Conservation (phyloP, 106 monocot species). For the Gastrodia elata region DNA sequence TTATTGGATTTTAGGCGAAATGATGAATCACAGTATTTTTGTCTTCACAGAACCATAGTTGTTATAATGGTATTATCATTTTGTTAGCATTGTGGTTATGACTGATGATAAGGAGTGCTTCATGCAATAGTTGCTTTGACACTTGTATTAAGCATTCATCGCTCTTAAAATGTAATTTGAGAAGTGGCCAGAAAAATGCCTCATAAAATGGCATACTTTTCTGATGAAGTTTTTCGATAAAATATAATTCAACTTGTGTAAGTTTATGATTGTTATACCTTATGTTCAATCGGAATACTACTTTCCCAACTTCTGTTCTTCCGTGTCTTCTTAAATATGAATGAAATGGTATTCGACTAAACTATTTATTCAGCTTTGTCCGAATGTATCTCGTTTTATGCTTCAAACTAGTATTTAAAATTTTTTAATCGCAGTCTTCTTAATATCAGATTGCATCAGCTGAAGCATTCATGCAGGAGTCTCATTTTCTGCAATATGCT, state of each 20-base stretch:
- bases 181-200: too few species aligned
- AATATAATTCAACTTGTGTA: neutral
- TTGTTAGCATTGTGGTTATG: neutral
- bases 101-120: neutral
- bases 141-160: too few species aligned
- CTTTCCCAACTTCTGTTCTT: too few species aligned
- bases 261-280: neutral
- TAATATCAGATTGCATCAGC: slow-evolving; percentile 53
- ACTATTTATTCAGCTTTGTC: neutral
- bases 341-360: neutral
- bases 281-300: too few species aligned
- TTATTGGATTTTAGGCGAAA: too few species aligned
- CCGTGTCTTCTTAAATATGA: neutral
- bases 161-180: too few species aligned
- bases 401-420: neutral
- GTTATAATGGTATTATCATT: neutral
- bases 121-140: too few species aligned
- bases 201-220: too few species aligned
- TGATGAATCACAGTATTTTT: too few species aligned
- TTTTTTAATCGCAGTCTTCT: neutral
- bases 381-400: neutral
- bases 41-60: neutral
- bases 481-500: slow-evolving; percentile 57
- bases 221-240: too few species aligned
- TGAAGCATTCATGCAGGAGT: slow-evolving; percentile 72